Evolutionary conservation across 371 early-diverging fungal species (phyloP).

Genomic region (Mucor lusitanicus): DNA sequence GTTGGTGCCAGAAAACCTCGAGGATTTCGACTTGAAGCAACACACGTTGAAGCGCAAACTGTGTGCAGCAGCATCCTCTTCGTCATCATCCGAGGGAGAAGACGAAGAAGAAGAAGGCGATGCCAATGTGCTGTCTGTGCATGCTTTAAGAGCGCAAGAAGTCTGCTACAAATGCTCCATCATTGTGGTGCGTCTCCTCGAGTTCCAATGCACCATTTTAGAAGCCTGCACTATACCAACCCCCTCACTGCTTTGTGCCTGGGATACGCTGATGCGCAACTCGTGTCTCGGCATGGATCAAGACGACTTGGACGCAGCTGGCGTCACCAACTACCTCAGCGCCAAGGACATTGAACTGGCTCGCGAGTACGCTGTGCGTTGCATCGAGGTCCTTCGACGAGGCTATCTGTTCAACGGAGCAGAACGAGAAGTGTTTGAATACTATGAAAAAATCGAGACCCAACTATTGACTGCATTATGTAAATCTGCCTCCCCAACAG

Average conservation of each 20-base stretch:
- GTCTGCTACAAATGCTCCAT: constrained; percentile 31
- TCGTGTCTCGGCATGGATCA: constrained; percentile 33
- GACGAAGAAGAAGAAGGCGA: constrained; percentile 6
- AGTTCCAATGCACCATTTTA: constrained; percentile 25
- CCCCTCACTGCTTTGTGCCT: constrained; percentile 32
- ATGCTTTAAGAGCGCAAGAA: constrained; percentile 31
- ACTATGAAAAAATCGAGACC: constrained; percentile 35
- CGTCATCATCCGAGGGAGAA: not conserved
- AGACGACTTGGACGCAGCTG: constrained; percentile 9
- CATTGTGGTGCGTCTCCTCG: constrained; percentile 32
- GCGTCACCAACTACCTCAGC: constrained; percentile 11
- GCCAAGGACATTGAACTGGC: constrained; percentile 22
- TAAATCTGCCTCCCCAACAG: constrained; percentile 6
- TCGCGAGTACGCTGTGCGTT: constrained; percentile 36
- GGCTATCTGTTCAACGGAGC: constrained; percentile 40
- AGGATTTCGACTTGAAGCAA: not conserved
- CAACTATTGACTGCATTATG: constrained; percentile 16
- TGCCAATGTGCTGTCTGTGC: constrained; percentile 6
- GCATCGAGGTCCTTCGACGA: constrained; percentile 30
- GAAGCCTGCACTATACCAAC: constrained; percentile 25
- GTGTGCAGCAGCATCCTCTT: not conserved
- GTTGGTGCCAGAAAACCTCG: not conserved
- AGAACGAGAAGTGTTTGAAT: constrained; percentile 35
- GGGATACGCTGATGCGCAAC: constrained; percentile 41
- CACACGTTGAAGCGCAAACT: constrained; percentile 7